Conservation (phyloP, 169 alveolate species). For the Plasmodium cynomolgi region DNA sequence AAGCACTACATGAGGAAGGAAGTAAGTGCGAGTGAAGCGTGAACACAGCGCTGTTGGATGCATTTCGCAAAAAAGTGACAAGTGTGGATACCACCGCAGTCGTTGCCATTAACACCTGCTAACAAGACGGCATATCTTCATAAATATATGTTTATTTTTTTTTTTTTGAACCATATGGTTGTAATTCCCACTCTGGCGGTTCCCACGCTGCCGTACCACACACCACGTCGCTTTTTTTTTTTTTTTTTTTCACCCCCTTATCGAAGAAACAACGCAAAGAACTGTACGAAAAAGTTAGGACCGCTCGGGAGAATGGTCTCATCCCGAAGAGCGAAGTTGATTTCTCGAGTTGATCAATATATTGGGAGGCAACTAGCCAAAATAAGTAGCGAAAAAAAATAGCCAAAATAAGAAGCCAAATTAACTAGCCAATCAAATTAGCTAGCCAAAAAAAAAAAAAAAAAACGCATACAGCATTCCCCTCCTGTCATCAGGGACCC, state of each 20-base stretch:
- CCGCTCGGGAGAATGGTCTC: conserved; percentile 60
- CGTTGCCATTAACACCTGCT: neutral
- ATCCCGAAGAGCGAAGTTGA: conserved; percentile 57
- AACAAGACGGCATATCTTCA: neutral
- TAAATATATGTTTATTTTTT: too few relatives aligned
- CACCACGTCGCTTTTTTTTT: neutral
- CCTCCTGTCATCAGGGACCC: neutral
- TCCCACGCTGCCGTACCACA: too few relatives aligned
- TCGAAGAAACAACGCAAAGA: conserved; percentile 69
- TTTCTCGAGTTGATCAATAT: neutral
- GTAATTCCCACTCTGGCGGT: too few relatives aligned
- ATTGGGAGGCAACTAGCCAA: neutral
- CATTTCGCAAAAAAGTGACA: neutral
- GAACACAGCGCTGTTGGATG: neutral
- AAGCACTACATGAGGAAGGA: conserved; percentile 72
- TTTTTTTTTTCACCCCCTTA: conserved; percentile 5
- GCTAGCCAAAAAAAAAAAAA: neutral
- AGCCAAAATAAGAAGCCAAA: neutral
- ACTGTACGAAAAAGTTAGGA: conserved; percentile 59
- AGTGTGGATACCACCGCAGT: neutral
- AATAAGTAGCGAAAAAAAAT: neutral
- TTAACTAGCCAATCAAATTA: neutral
- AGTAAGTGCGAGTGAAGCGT: conserved; percentile 27
- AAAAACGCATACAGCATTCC: neutral
- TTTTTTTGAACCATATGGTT: too few relatives aligned